Evolutionary conservation across 2,329 filamentous ascomycete genomes (phyloP).

Genomic region (Penicillium rolfsii): DNA sequence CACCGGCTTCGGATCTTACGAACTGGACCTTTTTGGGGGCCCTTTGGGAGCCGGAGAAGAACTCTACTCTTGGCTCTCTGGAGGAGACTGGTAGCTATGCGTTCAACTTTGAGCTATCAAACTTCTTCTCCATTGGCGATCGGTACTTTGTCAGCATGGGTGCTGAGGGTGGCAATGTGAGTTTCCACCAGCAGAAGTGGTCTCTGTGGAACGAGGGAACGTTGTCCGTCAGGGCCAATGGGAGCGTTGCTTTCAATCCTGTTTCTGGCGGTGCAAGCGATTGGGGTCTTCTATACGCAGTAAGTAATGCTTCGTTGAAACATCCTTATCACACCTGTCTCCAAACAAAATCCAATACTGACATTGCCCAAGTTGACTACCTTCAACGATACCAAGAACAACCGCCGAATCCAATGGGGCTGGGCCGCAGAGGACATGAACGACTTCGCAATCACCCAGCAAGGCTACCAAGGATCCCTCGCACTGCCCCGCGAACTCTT

Average conservation of each 20-base stretch:
- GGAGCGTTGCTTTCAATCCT: constrained; percentile 21
- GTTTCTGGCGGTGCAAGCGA: constrained; percentile 20
- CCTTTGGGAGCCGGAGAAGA: constrained; percentile 22
- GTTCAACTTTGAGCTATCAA: constrained; percentile 25
- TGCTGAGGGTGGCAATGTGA: constrained; percentile 20
- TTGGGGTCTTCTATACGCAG: constrained; percentile 21
- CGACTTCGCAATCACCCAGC: constrained; percentile 17
- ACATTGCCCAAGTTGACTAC: constrained; percentile 14
- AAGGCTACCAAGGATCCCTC: constrained; percentile 20
- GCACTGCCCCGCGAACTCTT: constrained; percentile 20
- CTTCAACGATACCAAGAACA: constrained; percentile 21
- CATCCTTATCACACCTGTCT: no score
- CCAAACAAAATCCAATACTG: neutral
- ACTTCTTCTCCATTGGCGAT: constrained; percentile 21
- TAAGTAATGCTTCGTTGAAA: neutral
- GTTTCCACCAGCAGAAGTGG: constrained; percentile 20
- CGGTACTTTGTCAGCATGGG: constrained; percentile 25
- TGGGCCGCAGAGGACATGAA: constrained; percentile 22
- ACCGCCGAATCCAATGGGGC: constrained; percentile 24
- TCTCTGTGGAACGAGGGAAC: constrained; percentile 23
- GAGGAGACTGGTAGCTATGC: constrained; percentile 21
- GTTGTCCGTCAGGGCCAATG: constrained; percentile 17
- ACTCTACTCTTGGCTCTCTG: constrained; percentile 15
- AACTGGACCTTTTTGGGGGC: constrained; percentile 23
- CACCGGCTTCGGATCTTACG: constrained; percentile 19